These are phyloP conservation scores for Mucor saturninus DNA, from an alignment of 371 early-diverging fungal species.

Conservation along the genomic window DNA sequence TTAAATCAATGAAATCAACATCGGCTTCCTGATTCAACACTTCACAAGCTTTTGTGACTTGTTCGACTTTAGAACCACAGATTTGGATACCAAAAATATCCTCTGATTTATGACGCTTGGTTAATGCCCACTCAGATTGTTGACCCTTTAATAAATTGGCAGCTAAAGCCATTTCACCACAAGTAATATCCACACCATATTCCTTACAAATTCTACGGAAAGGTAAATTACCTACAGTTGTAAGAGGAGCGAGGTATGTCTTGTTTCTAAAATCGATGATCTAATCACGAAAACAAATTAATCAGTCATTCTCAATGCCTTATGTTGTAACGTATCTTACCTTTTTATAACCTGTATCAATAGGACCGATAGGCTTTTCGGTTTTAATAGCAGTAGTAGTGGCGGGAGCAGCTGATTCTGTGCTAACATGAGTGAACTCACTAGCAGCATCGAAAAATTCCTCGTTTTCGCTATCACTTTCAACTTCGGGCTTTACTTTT, in stretches of 20 bases:
- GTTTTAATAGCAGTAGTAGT: neutral
- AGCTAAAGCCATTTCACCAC: conserved; percentile 95
- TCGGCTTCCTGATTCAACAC: conserved; percentile 67
- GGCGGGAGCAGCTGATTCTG: conserved; percentile 10
- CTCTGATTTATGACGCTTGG: conserved; percentile 86
- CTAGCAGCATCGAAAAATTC: conserved; percentile 32
- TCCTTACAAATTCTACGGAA: conserved; percentile 93
- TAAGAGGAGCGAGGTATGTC: conserved; percentile 94
- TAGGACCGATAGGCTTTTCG: conserved; percentile 47
- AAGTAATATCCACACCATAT: conserved; percentile 96
- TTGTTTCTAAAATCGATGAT: conserved; percentile 86
- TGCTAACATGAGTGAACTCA: conserved; percentile 25
- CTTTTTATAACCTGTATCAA: conserved; percentile 47
- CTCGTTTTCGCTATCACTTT: conserved; percentile 21
- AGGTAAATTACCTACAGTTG: conserved; percentile 89
- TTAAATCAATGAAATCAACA: conserved; percentile 95
- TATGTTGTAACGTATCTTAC: conserved; percentile 10
- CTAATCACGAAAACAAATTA: conserved; percentile 9
- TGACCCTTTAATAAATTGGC: conserved; percentile 75
- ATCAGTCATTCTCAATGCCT: too few relatives aligned
- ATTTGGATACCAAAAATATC: conserved; percentile 94
- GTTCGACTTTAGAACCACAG: conserved; percentile 72
- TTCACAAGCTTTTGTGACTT: conserved; percentile 71
- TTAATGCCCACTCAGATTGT: conserved; percentile 86
- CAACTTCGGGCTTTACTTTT: conserved; percentile 13